Evolutionary conservation across 768 basidiomycete species (phyloP), one percentile per base, ranked within the genome.

Genomic region (Tricholoma flavovirens): DNA sequence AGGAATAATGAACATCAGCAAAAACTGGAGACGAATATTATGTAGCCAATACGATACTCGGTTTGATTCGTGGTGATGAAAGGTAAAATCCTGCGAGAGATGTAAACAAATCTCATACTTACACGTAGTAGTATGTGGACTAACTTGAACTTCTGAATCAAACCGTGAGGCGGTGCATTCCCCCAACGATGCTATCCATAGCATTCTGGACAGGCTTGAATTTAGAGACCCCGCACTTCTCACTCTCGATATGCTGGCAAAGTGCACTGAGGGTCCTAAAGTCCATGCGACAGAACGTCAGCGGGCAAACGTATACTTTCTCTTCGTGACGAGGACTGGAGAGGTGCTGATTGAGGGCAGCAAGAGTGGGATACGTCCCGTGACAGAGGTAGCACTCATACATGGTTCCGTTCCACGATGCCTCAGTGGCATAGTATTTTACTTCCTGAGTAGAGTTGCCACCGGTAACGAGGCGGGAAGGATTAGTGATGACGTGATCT

Each of bases 331-430:
- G 70, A 2, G 87, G 83, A 67, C 87, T 87, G 50, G 75, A 73
- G 43, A 88, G 73, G 62, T 89, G 88, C 58, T 77, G 73, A 62
- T 89, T 86, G 50, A 89, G 74, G 6, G 67, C 70, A 0, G 14
- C 10, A 11, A 87, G 75, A 0, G 70, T 62, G 50, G 60, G 26
- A 61, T 77, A 83, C 11, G 50, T 60, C 19, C 52, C 55, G 64
- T 82, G 76, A 65, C 87, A 88, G 22, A 89, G 67, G 63, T 81
- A 81, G 67, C 87, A 89, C 67, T 89, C 85, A 65, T 75, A 89
- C 5, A 59, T 70, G 5, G 0, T 4, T 0, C 77, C 78, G 56
- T 83, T 83, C 74, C 75, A 82, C 1, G 79, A 64, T 9, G 61
- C 58, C 14, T 38, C 35, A 21, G 66, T 71, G 10, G 77, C 75